Base-by-base conservation (phyloP, 2,329 filamentous ascomycete genomes). In the Apiospora saccharicola region DNA sequence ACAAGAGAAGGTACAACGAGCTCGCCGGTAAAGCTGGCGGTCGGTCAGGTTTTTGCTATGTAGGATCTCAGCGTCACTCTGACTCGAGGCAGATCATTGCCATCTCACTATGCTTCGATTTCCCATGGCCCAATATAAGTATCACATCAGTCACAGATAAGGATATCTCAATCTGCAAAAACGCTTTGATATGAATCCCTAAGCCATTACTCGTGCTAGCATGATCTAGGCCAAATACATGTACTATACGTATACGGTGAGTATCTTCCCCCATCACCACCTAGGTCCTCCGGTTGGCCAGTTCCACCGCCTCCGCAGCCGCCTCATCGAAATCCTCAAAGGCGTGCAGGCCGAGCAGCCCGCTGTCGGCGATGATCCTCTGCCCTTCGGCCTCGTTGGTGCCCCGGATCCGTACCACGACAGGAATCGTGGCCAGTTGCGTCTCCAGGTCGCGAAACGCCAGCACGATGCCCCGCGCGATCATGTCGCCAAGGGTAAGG, bases 291-390 rank as follows among this genome's bases (percentile, higher is more conserved):
- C 7, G 46, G 1, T 49, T n/a, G 22, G 88, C 87, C 73, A 93
- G 80, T 78, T 89, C 87, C 47, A 93, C 89, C 1, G 89, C 91
- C 80, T 92, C 91, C 71, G 84, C 85, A 0, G 91, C 91, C 0
- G 93, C 93, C 79, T 93, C 90, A 74, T 93, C 91, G 79, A 94
- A 94, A 74, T 90, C 90, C 81, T 94, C 92, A 82, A 91, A 94
- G 0, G 91, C 92, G 80, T 90, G 89, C 70, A 95, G 82, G 34
- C 57, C 57, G 46, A 88, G 88, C 76, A 95, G 82, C 1, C 90
- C 90, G 78, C 92, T 94, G 78, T 92, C 86, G 0, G 85, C 86
- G 79, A 95, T 91, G 83, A 94, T 89, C 79, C 85, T 87, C 85
- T 92, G 90, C 10, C 92, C 93, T 74, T 89, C 85, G 76, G 88